Conservation (phyloP, 2,329 filamentous ascomycete genomes). For the Daldinia sp. region DNA sequence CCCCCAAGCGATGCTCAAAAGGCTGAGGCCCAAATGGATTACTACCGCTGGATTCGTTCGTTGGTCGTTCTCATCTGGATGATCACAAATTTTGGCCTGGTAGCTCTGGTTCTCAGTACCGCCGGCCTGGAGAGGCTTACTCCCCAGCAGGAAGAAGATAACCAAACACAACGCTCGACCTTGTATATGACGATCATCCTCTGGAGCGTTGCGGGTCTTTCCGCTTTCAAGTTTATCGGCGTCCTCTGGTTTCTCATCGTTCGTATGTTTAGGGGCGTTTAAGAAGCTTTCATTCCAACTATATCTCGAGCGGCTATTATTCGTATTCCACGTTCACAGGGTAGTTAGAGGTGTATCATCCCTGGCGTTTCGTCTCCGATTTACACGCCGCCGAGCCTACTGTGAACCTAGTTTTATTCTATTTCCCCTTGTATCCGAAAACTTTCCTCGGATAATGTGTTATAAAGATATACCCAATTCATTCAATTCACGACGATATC, state of each 20-base stretch:
- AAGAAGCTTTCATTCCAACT: conserved; percentile 32
- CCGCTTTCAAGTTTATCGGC: conserved; percentile 85
- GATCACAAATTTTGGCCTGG: conserved; percentile 90
- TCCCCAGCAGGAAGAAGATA: conserved; percentile 53
- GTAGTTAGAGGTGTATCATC: conserved; percentile 4
- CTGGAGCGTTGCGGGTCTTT: conserved; percentile 87
- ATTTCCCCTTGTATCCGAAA: background rate
- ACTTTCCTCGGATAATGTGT: background rate
- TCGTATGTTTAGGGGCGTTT: conserved; percentile 80
- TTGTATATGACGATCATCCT: conserved; percentile 88
- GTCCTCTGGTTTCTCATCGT: conserved; percentile 93
- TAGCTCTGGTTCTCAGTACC: conserved; percentile 84
- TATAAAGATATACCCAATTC: conserved; percentile 27
- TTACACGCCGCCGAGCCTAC: background rate
- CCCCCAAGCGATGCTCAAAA: conserved; percentile 61
- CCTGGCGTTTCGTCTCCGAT: background rate
- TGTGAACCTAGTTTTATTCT: background rate
- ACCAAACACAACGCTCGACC: conserved; percentile 66
- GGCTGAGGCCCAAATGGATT: conserved; percentile 92
- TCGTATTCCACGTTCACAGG: conserved; percentile 3
- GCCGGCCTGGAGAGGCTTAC: conserved; percentile 79
- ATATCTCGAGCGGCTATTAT: background rate
- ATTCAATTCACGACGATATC: conserved; percentile 12
- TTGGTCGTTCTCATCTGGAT: conserved; percentile 95
- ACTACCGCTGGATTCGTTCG: conserved; percentile 95